Percentiles rank a stretch among this genome's conserved stretches.
Conservation (phyloP, 2,329 filamentous ascomycete species). For the Pseudonectria foliicola region DNA sequence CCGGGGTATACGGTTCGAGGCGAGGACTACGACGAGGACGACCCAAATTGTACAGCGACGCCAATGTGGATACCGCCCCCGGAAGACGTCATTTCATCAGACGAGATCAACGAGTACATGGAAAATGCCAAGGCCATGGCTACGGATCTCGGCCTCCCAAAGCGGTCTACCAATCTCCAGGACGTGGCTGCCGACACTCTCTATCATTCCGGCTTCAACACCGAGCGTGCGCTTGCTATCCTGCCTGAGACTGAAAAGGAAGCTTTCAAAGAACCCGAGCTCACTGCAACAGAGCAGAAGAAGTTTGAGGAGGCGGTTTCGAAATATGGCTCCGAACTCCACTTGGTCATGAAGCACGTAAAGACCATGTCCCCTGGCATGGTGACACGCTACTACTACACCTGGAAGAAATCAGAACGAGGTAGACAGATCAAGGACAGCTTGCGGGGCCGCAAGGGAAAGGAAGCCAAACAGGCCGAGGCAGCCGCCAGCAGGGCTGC, state of each 20-base stretch:
- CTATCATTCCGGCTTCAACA: constrained; percentile 63
- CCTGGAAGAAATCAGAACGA: constrained; percentile 90
- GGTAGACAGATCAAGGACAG: constrained; percentile 87
- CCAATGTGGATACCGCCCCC: constrained; percentile 72
- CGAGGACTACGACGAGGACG: constrained; percentile 64
- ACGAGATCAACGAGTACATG: constrained; percentile 72
- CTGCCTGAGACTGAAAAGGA: constrained; percentile 61
- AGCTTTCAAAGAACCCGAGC: constrained; percentile 76
- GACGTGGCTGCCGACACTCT: constrained; percentile 75
- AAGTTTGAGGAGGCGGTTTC: constrained; percentile 86
- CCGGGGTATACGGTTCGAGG: constrained; percentile 78
- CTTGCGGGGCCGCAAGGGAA: constrained; percentile 79
- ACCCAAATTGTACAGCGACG: constrained; percentile 67
- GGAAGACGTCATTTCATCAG: constrained; percentile 41
- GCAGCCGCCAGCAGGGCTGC: constrained; percentile 68
- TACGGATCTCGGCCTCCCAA: constrained; percentile 60
- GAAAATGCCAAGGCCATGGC: constrained; percentile 57
- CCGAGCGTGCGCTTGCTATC: constrained; percentile 60
- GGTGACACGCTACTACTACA: constrained; percentile 91
- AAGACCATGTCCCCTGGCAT: constrained; percentile 72
- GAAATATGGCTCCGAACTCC: constrained; percentile 87
- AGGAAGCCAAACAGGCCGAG: constrained; percentile 69
- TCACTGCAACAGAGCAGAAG: constrained; percentile 72
- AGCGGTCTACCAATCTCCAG: constrained; percentile 76
- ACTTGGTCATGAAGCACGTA: constrained; percentile 75